Conservation (phyloP, 768 basidiomycete species). For the Lactarius vividus region DNA sequence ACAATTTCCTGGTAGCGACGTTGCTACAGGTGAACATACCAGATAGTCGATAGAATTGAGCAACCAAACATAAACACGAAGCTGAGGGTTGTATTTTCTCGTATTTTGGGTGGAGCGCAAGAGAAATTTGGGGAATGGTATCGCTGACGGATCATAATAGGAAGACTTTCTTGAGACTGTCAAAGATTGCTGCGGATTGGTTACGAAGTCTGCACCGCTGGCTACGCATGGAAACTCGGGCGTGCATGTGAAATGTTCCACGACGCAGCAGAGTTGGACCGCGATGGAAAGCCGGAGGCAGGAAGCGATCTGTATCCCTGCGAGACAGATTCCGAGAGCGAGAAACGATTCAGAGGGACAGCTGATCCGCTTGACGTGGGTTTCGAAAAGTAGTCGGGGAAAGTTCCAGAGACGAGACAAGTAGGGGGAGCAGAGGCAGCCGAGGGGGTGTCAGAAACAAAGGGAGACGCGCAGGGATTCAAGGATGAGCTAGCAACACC, state of each 20-base stretch:
- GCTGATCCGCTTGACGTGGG: slow-evolving; percentile 3
- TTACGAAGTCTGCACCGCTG: not conserved
- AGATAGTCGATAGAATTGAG: slow-evolving; percentile 27
- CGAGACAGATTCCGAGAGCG: not conserved
- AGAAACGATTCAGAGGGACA: not conserved
- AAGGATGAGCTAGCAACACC: slow-evolving; percentile 32
- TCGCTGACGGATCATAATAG: slow-evolving; percentile 8
- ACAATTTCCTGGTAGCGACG: not conserved
- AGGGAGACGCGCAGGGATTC: slow-evolving; percentile 37
- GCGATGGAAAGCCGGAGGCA: slow-evolving; percentile 22
- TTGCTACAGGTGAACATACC: slow-evolving; percentile 2
- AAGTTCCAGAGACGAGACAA: slow-evolving; percentile 12
- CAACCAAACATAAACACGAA: slow-evolving; percentile 17
- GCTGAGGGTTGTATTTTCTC: not conserved
- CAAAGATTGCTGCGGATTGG: not conserved
- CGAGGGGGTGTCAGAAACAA: slow-evolving; percentile 25
- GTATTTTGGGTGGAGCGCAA: not conserved
- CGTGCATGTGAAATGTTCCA: slow-evolving; percentile 10
- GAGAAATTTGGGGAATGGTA: slow-evolving; percentile 7
- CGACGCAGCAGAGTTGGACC: slow-evolving; percentile 24
- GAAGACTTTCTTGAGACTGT: not conserved
- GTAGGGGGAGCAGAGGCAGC: slow-evolving; percentile 26
- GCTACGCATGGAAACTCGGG: slow-evolving; percentile 3
- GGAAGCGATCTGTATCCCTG: slow-evolving; percentile 21
- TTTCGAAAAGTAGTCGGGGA: slow-evolving; percentile 23